These are phyloP conservation scores for Cystofilobasidium bisporidii DNA, from an alignment of 768 basidiomycete species.

Conservation along the genomic window DNA sequence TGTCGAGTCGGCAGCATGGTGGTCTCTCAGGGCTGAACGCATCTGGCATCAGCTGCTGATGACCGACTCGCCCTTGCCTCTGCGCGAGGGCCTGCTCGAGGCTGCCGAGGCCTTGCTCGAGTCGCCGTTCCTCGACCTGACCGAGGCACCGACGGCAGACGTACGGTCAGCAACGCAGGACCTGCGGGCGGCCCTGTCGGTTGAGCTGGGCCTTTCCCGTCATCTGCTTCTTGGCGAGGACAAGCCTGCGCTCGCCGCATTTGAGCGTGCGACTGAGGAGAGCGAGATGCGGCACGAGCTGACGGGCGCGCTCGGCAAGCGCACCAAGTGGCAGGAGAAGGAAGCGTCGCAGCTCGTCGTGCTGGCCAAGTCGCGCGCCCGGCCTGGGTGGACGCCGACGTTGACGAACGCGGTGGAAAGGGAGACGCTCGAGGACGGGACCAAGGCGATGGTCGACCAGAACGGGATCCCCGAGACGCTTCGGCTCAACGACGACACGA, in stretches of 20 bases:
- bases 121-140: neutral
- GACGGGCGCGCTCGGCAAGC: conserved; percentile 82
- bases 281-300: conserved; percentile 79
- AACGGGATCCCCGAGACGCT: conserved; percentile 61
- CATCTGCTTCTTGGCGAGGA: conserved; percentile 56
- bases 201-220: conserved; percentile 71
- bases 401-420: conserved; percentile 17
- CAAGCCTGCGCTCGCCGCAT: conserved; percentile 63
- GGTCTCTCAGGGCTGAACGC: conserved; percentile 57
- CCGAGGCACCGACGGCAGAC: neutral
- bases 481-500: conserved; percentile 84
- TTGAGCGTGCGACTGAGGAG: conserved; percentile 61
- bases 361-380: conserved; percentile 70
- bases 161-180: conserved; percentile 49
- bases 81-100: conserved; percentile 44
- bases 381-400: conserved; percentile 38
- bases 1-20: conserved; percentile 57
- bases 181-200: conserved; percentile 53
- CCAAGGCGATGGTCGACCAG: conserved; percentile 10
- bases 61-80: conserved; percentile 29
- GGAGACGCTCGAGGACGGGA: conserved; percentile 24
- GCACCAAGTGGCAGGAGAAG: conserved; percentile 83
- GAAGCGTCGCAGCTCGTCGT: conserved; percentile 84
- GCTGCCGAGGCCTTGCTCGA: conserved; percentile 21
- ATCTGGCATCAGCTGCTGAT: conserved; percentile 16